Base-by-base conservation (phyloP, 805 yeast species). In the Saccharomycopsis fibuligera region DNA sequence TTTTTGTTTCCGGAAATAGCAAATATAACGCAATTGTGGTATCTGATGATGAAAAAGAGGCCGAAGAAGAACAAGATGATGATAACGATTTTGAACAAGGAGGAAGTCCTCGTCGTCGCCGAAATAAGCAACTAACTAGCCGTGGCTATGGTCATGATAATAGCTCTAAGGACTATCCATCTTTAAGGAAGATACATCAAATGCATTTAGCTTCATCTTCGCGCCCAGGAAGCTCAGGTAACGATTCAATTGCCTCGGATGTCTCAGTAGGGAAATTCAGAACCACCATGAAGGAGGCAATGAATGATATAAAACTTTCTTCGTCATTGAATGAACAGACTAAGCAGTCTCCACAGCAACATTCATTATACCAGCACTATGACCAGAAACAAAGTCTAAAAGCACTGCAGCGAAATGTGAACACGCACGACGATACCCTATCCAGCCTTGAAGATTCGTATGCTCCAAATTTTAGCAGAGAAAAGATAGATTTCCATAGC, bases 401-500 rank as follows among this genome's bases (percentile, higher is more conserved):
- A 44, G 30, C n/a, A 23, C 14, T 16, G 9, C 24, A n/a, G 10
- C 30, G 44, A 19, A n/a, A 8, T 5, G 41, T 30, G 6, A n/a
- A n/a, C 12, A 19, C 6, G 16, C 47, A 17, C 16, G 35, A 22
- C 31, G 41, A 41, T n/a, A 17, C 35, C 22, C 19, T 23, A 12
- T n/a, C 41, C 14, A 44, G 47, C 14, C 33, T 35, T 25, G 47
- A 44, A 10, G 47, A 44, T 25, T 43, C 46, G 16, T 44, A 44
- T 35, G 30, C 23, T 17, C 47, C 47, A 8, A 33, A 35, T 16
- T 44, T 27, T 17, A 35, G 47, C 14, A 29, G 47, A 24, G 25
- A 17, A 16, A 22, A 38, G 12, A 17, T 29, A n/a, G n/a, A n/a
- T n/a, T n/a, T n/a, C n/a, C n/a, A n/a, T n/a, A n/a, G n/a, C n/a